Percentiles rank a stretch among this genome's conserved stretches.
Evolutionary conservation across 495 filamentous ascomycete genomes (phyloP).

Genomic region (Trypethelium eluteriae): DNA sequence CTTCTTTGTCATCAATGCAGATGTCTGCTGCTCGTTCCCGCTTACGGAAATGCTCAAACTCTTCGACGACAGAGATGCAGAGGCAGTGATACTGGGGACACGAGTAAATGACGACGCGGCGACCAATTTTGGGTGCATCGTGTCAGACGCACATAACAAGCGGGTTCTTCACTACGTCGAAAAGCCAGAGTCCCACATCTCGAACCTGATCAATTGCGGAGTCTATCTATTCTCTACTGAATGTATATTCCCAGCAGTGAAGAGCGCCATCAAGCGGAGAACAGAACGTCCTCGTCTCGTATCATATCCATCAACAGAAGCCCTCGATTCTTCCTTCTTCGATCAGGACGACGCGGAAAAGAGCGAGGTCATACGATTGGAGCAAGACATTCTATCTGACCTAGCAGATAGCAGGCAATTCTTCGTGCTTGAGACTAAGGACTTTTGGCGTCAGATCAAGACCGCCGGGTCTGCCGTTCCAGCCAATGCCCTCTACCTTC

Average conservation of each 20-base stretch:
- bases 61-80: conserved; percentile 90
- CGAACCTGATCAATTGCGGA: conserved; percentile 98
- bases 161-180: conserved; percentile 98
- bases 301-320: conserved; percentile 91
- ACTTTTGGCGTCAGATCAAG: conserved; percentile 99
- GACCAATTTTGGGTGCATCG: conserved; percentile 95
- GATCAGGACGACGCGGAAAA: conserved; percentile 67
- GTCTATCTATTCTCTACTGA: conserved; percentile 96
- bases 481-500: conserved; percentile 93
- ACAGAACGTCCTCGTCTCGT: conserved; percentile 82
- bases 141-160: conserved; percentile 88
- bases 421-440: conserved; percentile 96
- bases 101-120: conserved; percentile 86
- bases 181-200: conserved; percentile 97
- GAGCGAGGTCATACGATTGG: conserved; percentile 85
- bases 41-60: conserved; percentile 89
- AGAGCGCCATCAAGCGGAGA: conserved; percentile 90
- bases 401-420: conserved; percentile 97
- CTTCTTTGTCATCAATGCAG: conserved; percentile 95
- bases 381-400: conserved; percentile 95
- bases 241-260: conserved; percentile 93
- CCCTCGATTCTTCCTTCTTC: conserved; percentile 74
- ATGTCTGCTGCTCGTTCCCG: conserved; percentile 99
- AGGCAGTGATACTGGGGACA: conserved; percentile 95
- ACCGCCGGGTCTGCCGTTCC: conserved; percentile 95